Evolutionary conservation across 306 rosid species (phyloP), one percentile per base, ranked within the genome.

Genomic region (Sicyos edulis): DNA sequence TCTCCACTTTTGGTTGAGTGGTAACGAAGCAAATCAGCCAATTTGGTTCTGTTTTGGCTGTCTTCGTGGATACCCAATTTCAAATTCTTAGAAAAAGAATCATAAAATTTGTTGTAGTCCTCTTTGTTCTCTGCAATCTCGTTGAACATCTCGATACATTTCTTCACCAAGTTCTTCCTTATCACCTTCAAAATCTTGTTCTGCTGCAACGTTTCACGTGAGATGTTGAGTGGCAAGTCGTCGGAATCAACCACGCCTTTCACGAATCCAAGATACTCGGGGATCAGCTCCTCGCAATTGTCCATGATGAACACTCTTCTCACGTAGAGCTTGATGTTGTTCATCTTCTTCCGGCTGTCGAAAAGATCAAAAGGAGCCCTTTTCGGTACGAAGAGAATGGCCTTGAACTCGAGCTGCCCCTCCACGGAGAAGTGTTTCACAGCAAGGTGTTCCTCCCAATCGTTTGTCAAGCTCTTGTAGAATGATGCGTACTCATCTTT

Each of bases 281-380:
- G 93, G 15, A 88, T 88, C 60, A 88, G 85, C 70, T 88, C 93
- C 69, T 85, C 90, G 1, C 88, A 88, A 8, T 88, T 88, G 67
- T 88, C 93, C 93, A 86, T 88, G 50, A 88, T 88, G 78, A 88
- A 88, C 66, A 88, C 93, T 71, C 93, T 86, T 74, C 90, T 79
- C 4, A 86, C 93, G 64, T 88, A 86, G 1, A 88, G 90, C 85
- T 88, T 88, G 50, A 86, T 86, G 72, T 88, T 88, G 83, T 88
- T 88, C 88, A 86, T 75, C 78, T 85, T 88, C 80, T 88, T 88
- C 73, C 83, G 76, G n/a, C 84, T 86, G 82, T 88, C 93, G 2
- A 88, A 88, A 8, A 88, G 75, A 76, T 88, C 92, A 1, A 88
- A 88, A 0, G 92, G 92, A 21, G 92, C 92, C n/a, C 93, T 80